Base-by-base conservation (phyloP, 129 eudicot species). In the Kitagawia praeruptora region DNA sequence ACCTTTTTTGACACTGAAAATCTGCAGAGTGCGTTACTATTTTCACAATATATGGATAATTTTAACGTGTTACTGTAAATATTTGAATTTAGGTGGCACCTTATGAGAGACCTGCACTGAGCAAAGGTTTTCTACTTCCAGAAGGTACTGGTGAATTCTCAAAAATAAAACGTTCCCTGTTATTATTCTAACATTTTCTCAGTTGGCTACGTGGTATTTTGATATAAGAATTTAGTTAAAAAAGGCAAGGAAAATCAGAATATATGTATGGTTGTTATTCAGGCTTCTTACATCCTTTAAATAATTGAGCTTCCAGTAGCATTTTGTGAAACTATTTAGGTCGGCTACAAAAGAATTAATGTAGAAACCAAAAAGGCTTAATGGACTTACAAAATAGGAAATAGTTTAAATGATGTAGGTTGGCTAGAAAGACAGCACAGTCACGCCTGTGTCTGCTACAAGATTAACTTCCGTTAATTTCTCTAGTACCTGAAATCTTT, bases 71-170 rank as follows among this genome's bases (percentile, higher is more conserved):
- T 28, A 19, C 47, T 67, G 44, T 80, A 46, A 46, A 46, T 46
- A 70, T 82, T 69, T 78, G 72, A 58, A 81, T 82, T 31, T 90
- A 95, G 99, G 97, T 90, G 77, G 91, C 93, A 69, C 99, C 99
- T 67, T 95, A 95, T 85, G 99, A 95, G 87, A 87, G 99, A 79
- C 99, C 99, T 84, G 97, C 99, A 81, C 85, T 95, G 64, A 95
- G 99, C 93, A 95, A 95, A 87, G 99, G 97, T 69, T 95, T 86
- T 87, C 86, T 95, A 85, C 97, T 95, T 80, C 97, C 97, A 58
- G 99, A 95, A 95, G 97, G 99, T 95, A 88, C 67, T 56, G 16
- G 41, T 77, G 67, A 80, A 15, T 21, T 69, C 19, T 69, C 56
- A 41, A 39, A 11, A 8, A 2, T 2, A 18, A 39, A 3, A 12